These are phyloP conservation scores for Durio zibethinus DNA, from an alignment of 345 rosid genomes.

Conservation along the genomic window DNA sequence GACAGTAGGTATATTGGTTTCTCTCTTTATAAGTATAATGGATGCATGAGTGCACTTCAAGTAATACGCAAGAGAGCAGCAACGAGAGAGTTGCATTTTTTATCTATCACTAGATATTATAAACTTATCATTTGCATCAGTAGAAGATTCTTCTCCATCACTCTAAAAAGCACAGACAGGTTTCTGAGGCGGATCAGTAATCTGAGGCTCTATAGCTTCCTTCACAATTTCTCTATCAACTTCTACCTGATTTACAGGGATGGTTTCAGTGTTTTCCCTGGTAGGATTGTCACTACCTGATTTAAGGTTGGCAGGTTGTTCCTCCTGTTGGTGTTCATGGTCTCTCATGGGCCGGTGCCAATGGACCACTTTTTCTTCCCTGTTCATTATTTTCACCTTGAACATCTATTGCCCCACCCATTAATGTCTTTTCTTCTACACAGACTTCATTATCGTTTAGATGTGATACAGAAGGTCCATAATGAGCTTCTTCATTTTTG, in stretches of 20 bases:
- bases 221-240: slow-evolving; percentile 1
- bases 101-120: no score
- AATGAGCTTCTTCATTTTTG: slow-evolving; percentile 7
- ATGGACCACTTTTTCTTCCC: slow-evolving; percentile 3
- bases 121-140: background rate
- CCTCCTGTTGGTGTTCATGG: slow-evolving; percentile 23
- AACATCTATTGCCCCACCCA: background rate
- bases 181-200: slow-evolving; percentile 8
- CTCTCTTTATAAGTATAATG: no score
- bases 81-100: no score
- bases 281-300: slow-evolving; percentile 7
- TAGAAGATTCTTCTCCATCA: slow-evolving; percentile 23
- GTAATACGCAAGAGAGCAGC: no score
- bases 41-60: no score
- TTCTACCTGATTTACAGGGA: slow-evolving; percentile 2
- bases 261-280: background rate
- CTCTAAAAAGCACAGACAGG: slow-evolving; percentile 11
- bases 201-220: slow-evolving; percentile 22
- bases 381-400: slow-evolving; percentile 10
- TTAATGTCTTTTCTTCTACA: background rate
- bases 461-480: background rate
- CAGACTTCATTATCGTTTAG: background rate
- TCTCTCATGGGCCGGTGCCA: slow-evolving; percentile 13
- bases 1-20: no score
- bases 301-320: background rate